Conservation (phyloP, 1,139 yeast genomes). For the Nakaseomyces delphensis region DNA sequence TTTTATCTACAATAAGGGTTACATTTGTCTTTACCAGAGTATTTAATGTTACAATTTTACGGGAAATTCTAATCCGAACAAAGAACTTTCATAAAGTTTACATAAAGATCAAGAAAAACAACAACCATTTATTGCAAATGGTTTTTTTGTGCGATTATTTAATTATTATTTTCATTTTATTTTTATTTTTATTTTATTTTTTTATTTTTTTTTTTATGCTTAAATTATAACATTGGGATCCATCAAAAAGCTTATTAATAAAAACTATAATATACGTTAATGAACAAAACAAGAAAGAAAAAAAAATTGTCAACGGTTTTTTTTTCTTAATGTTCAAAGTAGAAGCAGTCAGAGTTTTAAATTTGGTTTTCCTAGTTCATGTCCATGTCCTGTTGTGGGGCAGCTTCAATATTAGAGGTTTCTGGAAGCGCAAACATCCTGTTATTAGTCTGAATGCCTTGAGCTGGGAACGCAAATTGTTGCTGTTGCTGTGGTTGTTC, state of each 20-base stretch:
- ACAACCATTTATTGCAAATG: conserved; percentile 22
- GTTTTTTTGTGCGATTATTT: conserved; percentile 9
- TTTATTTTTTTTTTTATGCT: conserved; percentile 13
- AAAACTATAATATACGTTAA: conserved; percentile 4
- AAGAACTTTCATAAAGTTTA: neutral
- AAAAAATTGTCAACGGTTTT: neutral
- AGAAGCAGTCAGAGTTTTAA: too few relatives aligned
- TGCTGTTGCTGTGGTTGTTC: conserved; percentile 9
- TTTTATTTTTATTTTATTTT: conserved; percentile 11
- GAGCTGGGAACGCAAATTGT: conserved; percentile 10
- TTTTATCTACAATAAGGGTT: neutral
- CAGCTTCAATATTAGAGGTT: conserved; percentile 54
- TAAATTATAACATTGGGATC: conserved; percentile 10
- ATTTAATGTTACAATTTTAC: neutral
- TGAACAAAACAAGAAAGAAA: neutral
- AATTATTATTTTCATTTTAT: conserved; percentile 1
- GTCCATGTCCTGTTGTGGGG: conserved; percentile 38
- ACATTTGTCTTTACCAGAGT: neutral
- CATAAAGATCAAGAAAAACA: neutral
- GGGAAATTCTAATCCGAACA: neutral
- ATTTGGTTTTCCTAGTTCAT: neutral
- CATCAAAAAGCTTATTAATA: neutral
- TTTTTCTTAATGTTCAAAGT: neutral
- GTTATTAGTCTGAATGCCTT: conserved; percentile 36
- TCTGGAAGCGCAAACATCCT: conserved; percentile 74